Evolutionary conservation across 306 rosid species (phyloP).

Genomic region (Inga laurina): DNA sequence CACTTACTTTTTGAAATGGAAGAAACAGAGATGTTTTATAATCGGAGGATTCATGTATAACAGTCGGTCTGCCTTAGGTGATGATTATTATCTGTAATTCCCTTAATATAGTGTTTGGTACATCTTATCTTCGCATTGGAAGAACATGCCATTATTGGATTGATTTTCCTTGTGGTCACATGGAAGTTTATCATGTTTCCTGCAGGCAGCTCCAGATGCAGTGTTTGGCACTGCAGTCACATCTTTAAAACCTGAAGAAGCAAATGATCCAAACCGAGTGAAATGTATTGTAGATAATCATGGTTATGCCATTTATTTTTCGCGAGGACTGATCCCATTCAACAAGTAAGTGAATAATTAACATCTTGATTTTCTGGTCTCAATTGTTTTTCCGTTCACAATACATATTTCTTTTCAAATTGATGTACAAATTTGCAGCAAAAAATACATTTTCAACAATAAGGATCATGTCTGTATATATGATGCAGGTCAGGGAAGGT

Average conservation of each 20-base stretch:
- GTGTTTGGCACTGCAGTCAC: conserved; percentile 99
- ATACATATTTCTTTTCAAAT: conserved; percentile 13
- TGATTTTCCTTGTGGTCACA: conserved; percentile 27
- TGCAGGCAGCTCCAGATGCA: conserved; percentile 95
- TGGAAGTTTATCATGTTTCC: conserved; percentile 21
- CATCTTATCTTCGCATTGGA: neutral
- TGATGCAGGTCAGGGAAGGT: conserved; percentile 76
- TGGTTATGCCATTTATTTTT: conserved; percentile 93
- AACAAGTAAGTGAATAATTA: conserved; percentile 66
- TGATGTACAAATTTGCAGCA: neutral
- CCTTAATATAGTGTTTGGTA: neutral
- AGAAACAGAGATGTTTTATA: conserved; percentile 5
- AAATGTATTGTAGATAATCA: conserved; percentile 77
- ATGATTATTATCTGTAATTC: neutral
- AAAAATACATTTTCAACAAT: conserved; percentile 12
- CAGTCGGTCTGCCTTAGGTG: neutral
- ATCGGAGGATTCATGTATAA: neutral
- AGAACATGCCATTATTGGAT: neutral
- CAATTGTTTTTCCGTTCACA: neutral
- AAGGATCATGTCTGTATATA: conserved; percentile 18
- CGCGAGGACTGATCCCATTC: conserved; percentile 91
- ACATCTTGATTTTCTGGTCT: neutral
- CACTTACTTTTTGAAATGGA: neutral
- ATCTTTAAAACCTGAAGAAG: conserved; percentile 84
- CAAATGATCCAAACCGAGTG: conserved; percentile 85